phyloP scores from a whole-genome alignment of 2,329 filamentous ascomycete species.

The Penicillium sp. region DNA sequence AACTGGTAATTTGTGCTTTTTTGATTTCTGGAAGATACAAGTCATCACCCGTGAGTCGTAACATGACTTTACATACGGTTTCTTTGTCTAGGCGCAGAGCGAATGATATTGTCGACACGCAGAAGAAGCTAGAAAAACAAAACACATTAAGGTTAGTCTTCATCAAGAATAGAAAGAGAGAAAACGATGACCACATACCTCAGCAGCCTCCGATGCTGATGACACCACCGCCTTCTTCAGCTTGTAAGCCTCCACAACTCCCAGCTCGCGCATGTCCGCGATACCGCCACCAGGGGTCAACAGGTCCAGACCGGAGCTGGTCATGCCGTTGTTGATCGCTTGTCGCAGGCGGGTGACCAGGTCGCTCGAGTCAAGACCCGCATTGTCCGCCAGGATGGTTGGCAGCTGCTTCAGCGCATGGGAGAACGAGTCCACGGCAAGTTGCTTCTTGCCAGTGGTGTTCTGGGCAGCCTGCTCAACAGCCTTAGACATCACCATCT shows the following conservation, averaged over 20 bases:
- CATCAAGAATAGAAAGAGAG: not conserved
- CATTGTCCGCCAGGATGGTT: slow-evolving; percentile 96
- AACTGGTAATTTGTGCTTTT: slow-evolving; percentile 1
- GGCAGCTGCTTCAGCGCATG: slow-evolving; percentile 87
- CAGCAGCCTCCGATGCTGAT: slow-evolving; percentile 91
- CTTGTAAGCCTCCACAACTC: slow-evolving; percentile 98
- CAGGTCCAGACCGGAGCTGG: slow-evolving; percentile 86
- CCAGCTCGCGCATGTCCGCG: slow-evolving; percentile 90
- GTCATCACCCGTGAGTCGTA: slow-evolving; percentile 18
- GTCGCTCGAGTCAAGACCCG: slow-evolving; percentile 91
- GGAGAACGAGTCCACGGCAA: slow-evolving; percentile 88
- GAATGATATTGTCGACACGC: slow-evolving; percentile 96
- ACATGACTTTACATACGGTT: slow-evolving; percentile 64
- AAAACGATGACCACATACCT: slow-evolving; percentile 60
- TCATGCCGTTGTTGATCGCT: slow-evolving; percentile 92
- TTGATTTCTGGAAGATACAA: slow-evolving; percentile 1
- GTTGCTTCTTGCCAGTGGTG: slow-evolving; percentile 92
- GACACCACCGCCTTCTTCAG: slow-evolving; percentile 97
- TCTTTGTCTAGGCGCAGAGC: slow-evolving; percentile 79
- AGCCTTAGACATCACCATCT: slow-evolving; percentile 99
- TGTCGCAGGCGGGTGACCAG: slow-evolving; percentile 88
- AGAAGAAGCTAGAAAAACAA: slow-evolving; percentile 66
- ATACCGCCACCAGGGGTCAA: slow-evolving; percentile 87
- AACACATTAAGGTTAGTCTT: slow-evolving; percentile 14
- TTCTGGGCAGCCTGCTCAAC: slow-evolving; percentile 92